Evolutionary conservation across 2,329 filamentous ascomycete genomes (phyloP), one percentile per base, ranked within the genome.

Genomic region (Diplocarpon mali): DNA sequence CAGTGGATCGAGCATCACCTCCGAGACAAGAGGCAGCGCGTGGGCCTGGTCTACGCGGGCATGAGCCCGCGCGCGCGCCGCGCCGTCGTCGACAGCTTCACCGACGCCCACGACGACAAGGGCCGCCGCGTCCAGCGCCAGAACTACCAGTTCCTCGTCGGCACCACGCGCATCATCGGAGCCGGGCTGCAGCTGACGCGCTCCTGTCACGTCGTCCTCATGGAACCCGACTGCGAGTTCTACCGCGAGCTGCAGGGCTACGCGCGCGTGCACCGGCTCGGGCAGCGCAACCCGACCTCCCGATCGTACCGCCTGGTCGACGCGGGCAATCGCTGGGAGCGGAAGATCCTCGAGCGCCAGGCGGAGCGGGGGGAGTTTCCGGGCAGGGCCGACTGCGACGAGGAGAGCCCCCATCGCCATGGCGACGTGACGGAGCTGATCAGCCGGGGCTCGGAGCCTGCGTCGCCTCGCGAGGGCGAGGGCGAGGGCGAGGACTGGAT

Each of bases 201-300:
- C 7, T 43, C 52, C 2, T 35, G 31, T 12, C 43, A 49, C 29
- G 12, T 53, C 8, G 47, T 54, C 3, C 9, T 54, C n/a, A 53
- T 53, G 46, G 46, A 51, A 20, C 50, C 50, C 3, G 46, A 54
- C 13, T 40, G 42, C n/a, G 32, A 51, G 13, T 51, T 48, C 39
- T 35, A 35, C 24, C 44, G 42, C 8, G 52, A 53, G 34, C 13
- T 48, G 12, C 50, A 54, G 30, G 45, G 20, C 2, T 50, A 51
- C 15, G 45, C 45, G 5, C 28, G 50, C 8, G 40, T 54, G 6
- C 44, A 53, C 34, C 45, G 52, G 2, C 53, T 54, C 13, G 52
- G 50, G 12, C 48, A 54, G 35, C 39, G 31, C 28, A 54, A 54
- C 31, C 34, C 38, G 2, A 7, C 17, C 9, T 42, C 40, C 5